Conservation (phyloP, 1,284 basidiomycete genomes). For the Ustilago curta region DNA sequence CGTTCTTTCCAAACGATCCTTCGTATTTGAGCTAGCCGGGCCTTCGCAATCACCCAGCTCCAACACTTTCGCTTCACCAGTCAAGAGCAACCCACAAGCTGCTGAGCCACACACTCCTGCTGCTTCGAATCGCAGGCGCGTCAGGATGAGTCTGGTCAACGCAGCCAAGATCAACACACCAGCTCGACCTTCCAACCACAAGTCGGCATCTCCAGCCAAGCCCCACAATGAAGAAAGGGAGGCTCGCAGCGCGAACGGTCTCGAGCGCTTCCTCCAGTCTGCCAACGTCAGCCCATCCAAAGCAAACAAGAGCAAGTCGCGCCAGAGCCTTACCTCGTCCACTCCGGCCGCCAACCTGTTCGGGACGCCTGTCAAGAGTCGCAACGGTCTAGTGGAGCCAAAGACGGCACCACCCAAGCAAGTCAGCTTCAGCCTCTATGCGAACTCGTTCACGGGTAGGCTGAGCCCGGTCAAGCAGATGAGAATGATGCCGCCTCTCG, state of each 20-base stretch:
- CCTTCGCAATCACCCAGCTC: background rate
- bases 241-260: constrained; percentile 32
- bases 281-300: constrained; percentile 40
- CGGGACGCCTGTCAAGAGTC: constrained; percentile 37
- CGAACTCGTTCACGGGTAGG: constrained; percentile 26
- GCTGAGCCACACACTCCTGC: constrained; percentile 22
- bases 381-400: constrained; percentile 15
- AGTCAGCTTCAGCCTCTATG: constrained; percentile 42
- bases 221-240: constrained; percentile 20
- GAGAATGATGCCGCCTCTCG: constrained; percentile 46
- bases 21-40: constrained; percentile 34
- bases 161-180: constrained; percentile 49
- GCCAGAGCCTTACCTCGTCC: constrained; percentile 37
- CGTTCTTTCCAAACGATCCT: constrained; percentile 31
- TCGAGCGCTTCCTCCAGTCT: constrained; percentile 42
- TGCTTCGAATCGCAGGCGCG: constrained; percentile 11
- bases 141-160: constrained; percentile 53
- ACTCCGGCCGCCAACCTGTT: constrained; percentile 23
- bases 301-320: constrained; percentile 12
- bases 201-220: constrained; percentile 18
- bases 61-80: constrained; percentile 23
- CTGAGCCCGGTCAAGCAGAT: constrained; percentile 53
- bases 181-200: constrained; percentile 13
- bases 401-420: constrained; percentile 51
- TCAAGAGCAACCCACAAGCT: constrained; percentile 10